Percentiles rank a stretch among this genome's conserved stretches.
Evolutionary conservation across 495 filamentous ascomycete species (phyloP).

Genomic region (Podospora didyma): DNA sequence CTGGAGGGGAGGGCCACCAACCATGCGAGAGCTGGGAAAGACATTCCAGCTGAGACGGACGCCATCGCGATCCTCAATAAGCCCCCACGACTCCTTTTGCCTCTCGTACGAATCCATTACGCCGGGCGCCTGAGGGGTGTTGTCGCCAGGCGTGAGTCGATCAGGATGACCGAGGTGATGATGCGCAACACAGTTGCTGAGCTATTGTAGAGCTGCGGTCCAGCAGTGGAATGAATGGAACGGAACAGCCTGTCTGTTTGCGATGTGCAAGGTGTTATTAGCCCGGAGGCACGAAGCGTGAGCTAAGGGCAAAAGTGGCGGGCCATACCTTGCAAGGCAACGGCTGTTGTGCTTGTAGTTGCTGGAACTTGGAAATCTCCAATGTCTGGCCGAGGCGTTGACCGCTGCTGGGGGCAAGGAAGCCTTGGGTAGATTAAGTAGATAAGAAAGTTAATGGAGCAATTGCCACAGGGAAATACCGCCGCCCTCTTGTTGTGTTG

Average conservation of each 20-base stretch:
- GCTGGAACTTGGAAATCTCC: not conserved
- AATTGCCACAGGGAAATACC: not conserved
- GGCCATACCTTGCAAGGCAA: too few species aligned
- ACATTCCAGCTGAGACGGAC: constrained; percentile 98
- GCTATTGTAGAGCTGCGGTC: not conserved
- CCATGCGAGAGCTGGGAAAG: constrained; percentile 97
- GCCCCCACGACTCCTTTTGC: constrained; percentile 95
- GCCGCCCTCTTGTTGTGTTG: not conserved
- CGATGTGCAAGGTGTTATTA: constrained; percentile 29
- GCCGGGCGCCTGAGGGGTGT: not conserved
- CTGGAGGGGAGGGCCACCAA: constrained; percentile 31
- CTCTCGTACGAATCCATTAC: constrained; percentile 51
- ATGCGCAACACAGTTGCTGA: not conserved
- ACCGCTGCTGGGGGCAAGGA: not conserved
- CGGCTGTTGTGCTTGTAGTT: too few species aligned
- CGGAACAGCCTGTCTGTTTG: not conserved
- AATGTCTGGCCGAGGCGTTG: not conserved
- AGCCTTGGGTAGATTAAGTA: not conserved
- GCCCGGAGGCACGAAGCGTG: constrained; percentile 4
- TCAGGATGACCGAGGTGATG: not conserved
- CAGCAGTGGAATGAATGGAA: not conserved
- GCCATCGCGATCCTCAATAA: constrained; percentile 95
- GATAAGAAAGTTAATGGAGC: not conserved
- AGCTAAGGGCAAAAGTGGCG: too few species aligned
- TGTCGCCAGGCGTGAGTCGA: not conserved